Evolutionary conservation across 2,329 filamentous ascomycete species (phyloP).

Genomic region (Chaetomium strumarium): DNA sequence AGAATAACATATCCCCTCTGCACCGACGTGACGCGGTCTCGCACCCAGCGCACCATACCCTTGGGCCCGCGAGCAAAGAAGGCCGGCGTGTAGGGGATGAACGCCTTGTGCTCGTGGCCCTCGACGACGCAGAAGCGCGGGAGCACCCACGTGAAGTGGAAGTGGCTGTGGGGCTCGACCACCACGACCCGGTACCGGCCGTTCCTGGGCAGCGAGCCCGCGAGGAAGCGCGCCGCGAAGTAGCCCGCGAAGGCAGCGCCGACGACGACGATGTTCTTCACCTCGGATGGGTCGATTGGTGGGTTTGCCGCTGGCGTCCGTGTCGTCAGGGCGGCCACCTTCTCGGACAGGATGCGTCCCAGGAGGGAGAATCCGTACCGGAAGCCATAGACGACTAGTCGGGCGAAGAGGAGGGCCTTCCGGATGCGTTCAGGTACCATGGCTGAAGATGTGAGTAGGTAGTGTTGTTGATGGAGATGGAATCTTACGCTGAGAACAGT

Average conservation of each 20-base stretch:
- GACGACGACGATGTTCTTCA: slow-evolving; percentile 46
- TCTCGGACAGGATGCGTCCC: slow-evolving; percentile 5
- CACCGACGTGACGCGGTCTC: slow-evolving; percentile 34
- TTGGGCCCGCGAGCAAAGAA: slow-evolving; percentile 23
- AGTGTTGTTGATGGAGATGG: too few relatives aligned
- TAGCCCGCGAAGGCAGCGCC: slow-evolving; percentile 55
- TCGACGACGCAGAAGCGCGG: slow-evolving; percentile 52
- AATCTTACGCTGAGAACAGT: too few relatives aligned
- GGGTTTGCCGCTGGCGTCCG: not conserved
- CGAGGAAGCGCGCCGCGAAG: slow-evolving; percentile 42
- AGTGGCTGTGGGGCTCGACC: slow-evolving; percentile 55
- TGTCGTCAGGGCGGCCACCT: slow-evolving; percentile 5
- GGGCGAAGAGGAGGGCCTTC: slow-evolving; percentile 13
- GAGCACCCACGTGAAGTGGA: slow-evolving; percentile 56
- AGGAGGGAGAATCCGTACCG: slow-evolving; percentile 7
- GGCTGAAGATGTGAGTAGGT: not conserved
- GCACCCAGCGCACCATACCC: slow-evolving; percentile 18
- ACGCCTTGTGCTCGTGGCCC: slow-evolving; percentile 53
- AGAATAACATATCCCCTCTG: slow-evolving; percentile 36
- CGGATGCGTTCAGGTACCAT: slow-evolving; percentile 6
- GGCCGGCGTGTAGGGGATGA: slow-evolving; percentile 47
- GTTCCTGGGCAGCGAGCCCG: slow-evolving; percentile 41
- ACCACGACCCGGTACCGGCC: slow-evolving; percentile 46
- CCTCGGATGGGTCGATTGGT: slow-evolving; percentile 6
- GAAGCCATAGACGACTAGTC: slow-evolving; percentile 11